A percentile compares a stretch with the other conserved stretches of the same genome.
Conservation (phyloP, 106 monocot genomes). For the Acorus calamus region DNA sequence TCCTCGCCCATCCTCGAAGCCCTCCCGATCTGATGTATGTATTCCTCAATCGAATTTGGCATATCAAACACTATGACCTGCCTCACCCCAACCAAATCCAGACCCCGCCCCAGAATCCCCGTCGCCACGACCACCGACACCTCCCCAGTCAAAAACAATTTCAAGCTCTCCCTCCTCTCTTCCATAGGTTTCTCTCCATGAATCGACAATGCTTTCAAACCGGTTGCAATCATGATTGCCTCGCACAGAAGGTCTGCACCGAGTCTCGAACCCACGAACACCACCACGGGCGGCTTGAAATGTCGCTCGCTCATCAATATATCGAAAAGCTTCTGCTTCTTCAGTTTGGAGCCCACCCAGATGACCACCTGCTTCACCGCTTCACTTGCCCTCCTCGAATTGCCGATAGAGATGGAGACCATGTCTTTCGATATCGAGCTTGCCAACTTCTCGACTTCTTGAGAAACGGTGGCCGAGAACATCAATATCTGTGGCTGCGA, state of each 20-base stretch:
- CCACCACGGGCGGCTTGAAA: slow-evolving; percentile 60
- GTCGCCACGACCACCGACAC: slow-evolving; percentile 68
- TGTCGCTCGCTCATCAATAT: slow-evolving; percentile 69
- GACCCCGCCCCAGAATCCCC: slow-evolving; percentile 67
- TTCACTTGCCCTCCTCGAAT: slow-evolving; percentile 29
- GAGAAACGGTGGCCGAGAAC: slow-evolving; percentile 76
- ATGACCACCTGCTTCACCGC: slow-evolving; percentile 67
- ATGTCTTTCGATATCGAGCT: slow-evolving; percentile 42
- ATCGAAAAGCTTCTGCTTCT: slow-evolving; percentile 81
- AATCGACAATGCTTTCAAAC: slow-evolving; percentile 55
- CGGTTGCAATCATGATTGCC: slow-evolving; percentile 53
- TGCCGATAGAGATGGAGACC: slow-evolving; percentile 36
- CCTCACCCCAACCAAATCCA: slow-evolving; percentile 56
- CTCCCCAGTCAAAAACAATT: slow-evolving; percentile 59
- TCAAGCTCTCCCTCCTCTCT: slow-evolving; percentile 75
- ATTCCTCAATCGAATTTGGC: slow-evolving; percentile 74
- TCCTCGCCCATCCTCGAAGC: slow-evolving; percentile 82
- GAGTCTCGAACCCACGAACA: slow-evolving; percentile 75
- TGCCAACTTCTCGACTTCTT: slow-evolving; percentile 53
- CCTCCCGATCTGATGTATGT: slow-evolving; percentile 78
- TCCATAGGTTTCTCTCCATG: slow-evolving; percentile 89
- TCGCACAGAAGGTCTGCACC: slow-evolving; percentile 80
- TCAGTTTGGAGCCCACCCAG: slow-evolving; percentile 79
- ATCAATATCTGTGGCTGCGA: slow-evolving; percentile 66
- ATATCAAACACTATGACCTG: slow-evolving; percentile 88